Conservation (phyloP, 2,329 filamentous ascomycete genomes). For the Colletotrichum sp. region DNA sequence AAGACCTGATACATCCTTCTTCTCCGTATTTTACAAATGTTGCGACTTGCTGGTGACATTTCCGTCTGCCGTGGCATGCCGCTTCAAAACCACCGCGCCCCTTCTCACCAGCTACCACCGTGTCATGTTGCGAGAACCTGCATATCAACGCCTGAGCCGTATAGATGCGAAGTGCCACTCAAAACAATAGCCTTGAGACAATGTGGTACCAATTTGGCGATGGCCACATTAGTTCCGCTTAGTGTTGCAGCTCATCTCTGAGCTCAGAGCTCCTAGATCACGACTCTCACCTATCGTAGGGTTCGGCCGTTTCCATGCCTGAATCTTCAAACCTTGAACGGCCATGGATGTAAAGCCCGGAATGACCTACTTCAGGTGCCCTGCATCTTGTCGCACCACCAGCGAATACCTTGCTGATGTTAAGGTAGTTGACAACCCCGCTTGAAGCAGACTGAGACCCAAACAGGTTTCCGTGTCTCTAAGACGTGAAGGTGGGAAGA, state of each 20-base stretch:
- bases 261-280: not conserved
- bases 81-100: not conserved
- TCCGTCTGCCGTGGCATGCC: not conserved
- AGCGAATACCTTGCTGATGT: not conserved
- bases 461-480: not conserved
- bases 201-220: not conserved
- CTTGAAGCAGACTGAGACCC: not conserved
- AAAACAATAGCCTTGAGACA: not conserved
- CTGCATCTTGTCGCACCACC: not conserved
- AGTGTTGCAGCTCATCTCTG: not conserved
- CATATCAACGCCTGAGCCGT: rapidly evolving
- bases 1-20: not conserved
- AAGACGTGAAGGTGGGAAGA: no score
- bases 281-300: not conserved
- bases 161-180: not conserved
- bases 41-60: not conserved
- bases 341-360: not conserved
- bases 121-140: not conserved
- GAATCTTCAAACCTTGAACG: not conserved
- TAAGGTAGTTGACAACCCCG: no score
- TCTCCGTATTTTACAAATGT: not conserved
- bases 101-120: not conserved
- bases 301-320: not conserved
- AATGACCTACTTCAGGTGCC: not conserved
- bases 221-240: not conserved